Base-by-base conservation (phyloP, 257 asterid species). In the Fraxinus cuspidata region DNA sequence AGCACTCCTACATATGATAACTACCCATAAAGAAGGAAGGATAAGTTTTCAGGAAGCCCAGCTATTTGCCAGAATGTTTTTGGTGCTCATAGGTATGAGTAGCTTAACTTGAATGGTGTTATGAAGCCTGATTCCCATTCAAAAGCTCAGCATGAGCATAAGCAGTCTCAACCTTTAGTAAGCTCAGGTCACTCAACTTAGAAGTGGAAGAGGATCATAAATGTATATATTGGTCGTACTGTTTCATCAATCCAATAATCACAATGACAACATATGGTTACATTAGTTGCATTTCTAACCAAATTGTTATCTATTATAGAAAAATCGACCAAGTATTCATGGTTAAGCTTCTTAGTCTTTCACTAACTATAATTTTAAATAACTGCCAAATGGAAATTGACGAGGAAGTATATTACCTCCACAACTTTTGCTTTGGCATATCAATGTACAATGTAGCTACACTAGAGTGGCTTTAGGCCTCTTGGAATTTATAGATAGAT, bases 11-110 rank as follows among this genome's bases (percentile, higher is more conserved):
- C n/a, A 27, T 27, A 63, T 27, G 19, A 63, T 63, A 27, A 27
- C 35, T 25, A 25, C 34, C n/a, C 35, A 0, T 63, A 63, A 63
- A 25, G 31, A 63, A 63, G 10, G 19, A 63, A 58, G 35, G 7
- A 63, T 63, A 27, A 47, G 23, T 31, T 68, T 68, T 77, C 56
- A 69, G 27, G 18, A 63, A 63, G 69, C 69, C 19, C 34, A 25
- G 34, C 32, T 9, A 11, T 63, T 63, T 4, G 35, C 19, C 2
- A 5, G 16, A 63, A 25, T 25, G 19, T 11, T 25, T 35, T 32
- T 70, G 13, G 18, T 21, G 23, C 72, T 74, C 60, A 49, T n/a
- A 40, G 7, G 29, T 31, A 32, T 53, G 38, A 32, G 53, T 32
- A 64, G 69, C 38, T 58, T 47, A 67, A 66, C 34, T 42, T 67